Percentiles rank a stretch among this genome's conserved stretches.
phyloP scores from a whole-genome alignment of 2,329 filamentous ascomycete genomes.

The Alternaria incomplexa region DNA sequence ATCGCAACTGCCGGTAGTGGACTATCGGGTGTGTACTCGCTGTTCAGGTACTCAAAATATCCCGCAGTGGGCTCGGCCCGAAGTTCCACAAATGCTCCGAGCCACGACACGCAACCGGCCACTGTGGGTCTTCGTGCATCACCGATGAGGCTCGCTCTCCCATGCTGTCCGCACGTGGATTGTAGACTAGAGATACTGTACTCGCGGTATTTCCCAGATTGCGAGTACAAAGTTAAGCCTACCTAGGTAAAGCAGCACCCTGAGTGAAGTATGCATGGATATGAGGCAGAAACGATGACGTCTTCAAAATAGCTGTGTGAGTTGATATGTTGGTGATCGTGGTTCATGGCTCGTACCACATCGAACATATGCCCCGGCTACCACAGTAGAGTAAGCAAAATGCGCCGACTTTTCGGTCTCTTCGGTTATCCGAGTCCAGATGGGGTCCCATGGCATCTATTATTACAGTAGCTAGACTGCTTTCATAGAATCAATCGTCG shows the following conservation, averaged over 20 bases:
- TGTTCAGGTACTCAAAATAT: background rate
- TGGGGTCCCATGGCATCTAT: background rate
- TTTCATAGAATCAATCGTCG: background rate
- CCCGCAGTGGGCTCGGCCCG: background rate
- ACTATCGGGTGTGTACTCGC: background rate
- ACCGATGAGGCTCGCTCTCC: background rate
- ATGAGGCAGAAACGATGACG: background rate
- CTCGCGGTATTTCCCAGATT: background rate
- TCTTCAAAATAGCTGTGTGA: background rate
- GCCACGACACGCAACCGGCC: background rate
- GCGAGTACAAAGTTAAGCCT: background rate
- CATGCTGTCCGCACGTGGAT: background rate
- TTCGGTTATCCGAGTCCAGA: background rate
- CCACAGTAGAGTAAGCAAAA: background rate
- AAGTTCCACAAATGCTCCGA: constrained; percentile 5
- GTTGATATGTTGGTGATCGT: background rate
- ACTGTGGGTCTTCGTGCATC: background rate
- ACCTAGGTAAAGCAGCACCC: background rate
- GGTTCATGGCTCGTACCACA: background rate
- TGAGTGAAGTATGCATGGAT: background rate
- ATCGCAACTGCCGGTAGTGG: background rate
- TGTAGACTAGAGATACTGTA: background rate
- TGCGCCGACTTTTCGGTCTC: constrained; percentile 1
- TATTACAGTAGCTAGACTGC: constrained; percentile 3
- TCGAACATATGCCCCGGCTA: background rate